phyloP scores from a whole-genome alignment of 371 early-diverging fungal species.

The Blakeslea trispora region DNA sequence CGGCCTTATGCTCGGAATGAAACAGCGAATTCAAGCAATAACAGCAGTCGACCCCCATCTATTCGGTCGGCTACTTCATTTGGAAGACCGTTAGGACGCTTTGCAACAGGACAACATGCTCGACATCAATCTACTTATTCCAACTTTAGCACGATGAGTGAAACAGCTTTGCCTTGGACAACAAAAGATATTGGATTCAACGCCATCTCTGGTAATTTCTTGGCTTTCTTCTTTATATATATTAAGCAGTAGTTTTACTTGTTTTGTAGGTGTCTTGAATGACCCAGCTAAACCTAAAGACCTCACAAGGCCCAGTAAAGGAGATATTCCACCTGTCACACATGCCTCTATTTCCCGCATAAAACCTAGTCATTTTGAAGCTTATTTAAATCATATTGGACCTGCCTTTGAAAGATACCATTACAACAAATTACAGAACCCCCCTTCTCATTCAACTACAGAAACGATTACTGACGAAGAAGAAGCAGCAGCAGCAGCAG shows the following conservation, averaged over 20 bases:
- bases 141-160: constrained; percentile 63
- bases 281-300: constrained; percentile 57
- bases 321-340: constrained; percentile 70
- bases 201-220: constrained; percentile 48
- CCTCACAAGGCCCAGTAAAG: constrained; percentile 49
- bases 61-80: constrained; percentile 47
- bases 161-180: constrained; percentile 66
- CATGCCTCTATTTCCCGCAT: constrained; percentile 67
- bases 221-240: neutral
- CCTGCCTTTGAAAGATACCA: constrained; percentile 67
- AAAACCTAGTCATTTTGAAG: constrained; percentile 65
- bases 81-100: constrained; percentile 30
- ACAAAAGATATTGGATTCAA: constrained; percentile 67
- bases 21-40: constrained; percentile 11
- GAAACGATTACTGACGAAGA: constrained; percentile 2
- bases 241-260: too few relatives aligned
- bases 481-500: too few relatives aligned
- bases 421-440: constrained; percentile 42
- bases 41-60: constrained; percentile 39
- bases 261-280: constrained; percentile 62
- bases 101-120: constrained; percentile 35
- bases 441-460: neutral
- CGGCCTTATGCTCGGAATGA: constrained; percentile 46
- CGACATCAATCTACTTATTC: constrained; percentile 59
- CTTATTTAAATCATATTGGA: constrained; percentile 61